These are phyloP conservation scores for Asterophora parasitica DNA, from an alignment of 768 basidiomycete species.

Conservation along the genomic window DNA sequence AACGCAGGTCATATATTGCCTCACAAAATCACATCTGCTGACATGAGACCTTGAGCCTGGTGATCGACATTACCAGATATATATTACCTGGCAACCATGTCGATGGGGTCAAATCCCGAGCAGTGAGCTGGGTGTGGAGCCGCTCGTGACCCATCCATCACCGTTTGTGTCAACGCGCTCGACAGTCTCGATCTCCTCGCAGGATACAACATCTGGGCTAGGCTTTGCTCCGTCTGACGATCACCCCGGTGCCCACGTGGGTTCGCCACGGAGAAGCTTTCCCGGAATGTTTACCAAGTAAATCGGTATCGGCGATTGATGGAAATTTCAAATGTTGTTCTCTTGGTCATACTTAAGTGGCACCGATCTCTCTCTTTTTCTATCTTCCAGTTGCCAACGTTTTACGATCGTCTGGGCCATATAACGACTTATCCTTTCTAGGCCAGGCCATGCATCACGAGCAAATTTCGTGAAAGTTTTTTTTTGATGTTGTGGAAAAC, in stretches of 20 bases:
- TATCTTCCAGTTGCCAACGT: background rate
- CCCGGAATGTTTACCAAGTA: background rate
- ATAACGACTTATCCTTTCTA: background rate
- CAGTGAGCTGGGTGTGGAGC: slow-evolving; percentile 53
- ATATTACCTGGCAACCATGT: too few relatives aligned
- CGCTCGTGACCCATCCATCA: slow-evolving; percentile 44
- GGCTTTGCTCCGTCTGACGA: slow-evolving; percentile 47
- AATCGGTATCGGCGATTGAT: slow-evolving; percentile 1
- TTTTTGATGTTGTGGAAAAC: background rate
- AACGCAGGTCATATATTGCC: slow-evolving; percentile 47
- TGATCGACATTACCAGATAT: slow-evolving; percentile 45
- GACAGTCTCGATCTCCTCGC: slow-evolving; percentile 49
- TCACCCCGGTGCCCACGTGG: too few relatives aligned
- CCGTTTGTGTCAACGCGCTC: slow-evolving; percentile 55
- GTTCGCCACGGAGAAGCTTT: background rate
- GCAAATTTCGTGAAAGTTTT: too few relatives aligned
- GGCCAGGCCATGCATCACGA: background rate
- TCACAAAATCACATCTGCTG: slow-evolving; percentile 56
- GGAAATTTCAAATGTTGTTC: background rate
- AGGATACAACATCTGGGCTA: slow-evolving; percentile 52
- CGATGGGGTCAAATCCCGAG: slow-evolving; percentile 47
- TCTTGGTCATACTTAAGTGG: background rate
- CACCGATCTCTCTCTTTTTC: too few relatives aligned
- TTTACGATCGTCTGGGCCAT: background rate
- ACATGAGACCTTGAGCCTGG: slow-evolving; percentile 52